Evolutionary conservation across 2,329 filamentous ascomycete genomes (phyloP).

Genomic region (Sarocladiaceae sp.): DNA sequence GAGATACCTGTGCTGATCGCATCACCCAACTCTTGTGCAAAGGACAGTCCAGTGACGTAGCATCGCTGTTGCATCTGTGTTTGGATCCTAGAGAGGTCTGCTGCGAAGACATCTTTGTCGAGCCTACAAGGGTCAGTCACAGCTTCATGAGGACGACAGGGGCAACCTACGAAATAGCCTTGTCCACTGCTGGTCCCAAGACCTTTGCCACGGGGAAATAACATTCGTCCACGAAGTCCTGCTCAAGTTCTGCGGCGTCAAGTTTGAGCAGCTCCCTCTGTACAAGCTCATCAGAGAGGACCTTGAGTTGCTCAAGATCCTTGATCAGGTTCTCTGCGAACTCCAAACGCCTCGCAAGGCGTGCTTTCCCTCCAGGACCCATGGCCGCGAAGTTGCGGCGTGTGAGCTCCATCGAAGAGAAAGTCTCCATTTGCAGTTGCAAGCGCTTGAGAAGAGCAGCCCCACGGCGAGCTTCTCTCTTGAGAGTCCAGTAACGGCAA

Average conservation of each 20-base stretch:
- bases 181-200: slow-evolving; percentile 71
- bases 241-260: slow-evolving; percentile 67
- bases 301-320: slow-evolving; percentile 71
- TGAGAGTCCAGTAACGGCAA: slow-evolving; percentile 96
- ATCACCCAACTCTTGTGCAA: slow-evolving; percentile 50
- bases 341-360: slow-evolving; percentile 75
- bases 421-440: slow-evolving; percentile 91
- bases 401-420: slow-evolving; percentile 95
- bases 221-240: slow-evolving; percentile 75
- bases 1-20: slow-evolving; percentile 49
- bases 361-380: slow-evolving; percentile 74
- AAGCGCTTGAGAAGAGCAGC: slow-evolving; percentile 88
- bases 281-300: slow-evolving; percentile 64
- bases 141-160: neutral
- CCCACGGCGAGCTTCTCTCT: slow-evolving; percentile 85
- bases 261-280: slow-evolving; percentile 73
- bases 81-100: slow-evolving; percentile 44
- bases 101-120: slow-evolving; percentile 56
- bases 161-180: slow-evolving; percentile 67
- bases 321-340: slow-evolving; percentile 72
- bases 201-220: slow-evolving; percentile 85
- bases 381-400: slow-evolving; percentile 92
- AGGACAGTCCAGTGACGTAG: slow-evolving; percentile 52
- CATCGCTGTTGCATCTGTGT: slow-evolving; percentile 46
- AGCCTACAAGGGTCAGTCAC: slow-evolving; percentile 45